Conservation (phyloP, 1,284 basidiomycete species). For the Ceratobasidium sp. region DNA sequence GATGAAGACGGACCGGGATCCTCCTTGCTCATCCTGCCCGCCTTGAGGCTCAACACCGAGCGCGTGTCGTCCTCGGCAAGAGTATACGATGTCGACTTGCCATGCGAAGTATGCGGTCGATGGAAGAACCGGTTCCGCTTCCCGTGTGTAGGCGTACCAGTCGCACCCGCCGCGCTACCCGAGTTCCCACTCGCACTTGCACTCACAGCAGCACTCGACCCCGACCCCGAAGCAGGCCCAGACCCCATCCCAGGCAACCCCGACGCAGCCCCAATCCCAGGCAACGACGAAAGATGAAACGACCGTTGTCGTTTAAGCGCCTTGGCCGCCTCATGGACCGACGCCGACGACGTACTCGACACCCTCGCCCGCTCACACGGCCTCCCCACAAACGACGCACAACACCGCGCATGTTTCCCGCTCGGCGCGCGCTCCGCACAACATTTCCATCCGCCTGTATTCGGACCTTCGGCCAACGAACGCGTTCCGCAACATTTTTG, state of each 20-base stretch:
- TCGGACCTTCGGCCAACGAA: constrained; percentile 6
- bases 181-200: not conserved
- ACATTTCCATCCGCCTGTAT: constrained; percentile 25
- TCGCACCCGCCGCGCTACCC: constrained; percentile 1
- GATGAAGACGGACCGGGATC: constrained; percentile 34
- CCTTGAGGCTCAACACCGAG: constrained; percentile 15
- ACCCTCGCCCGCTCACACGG: constrained; percentile 36
- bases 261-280: constrained; percentile 14
- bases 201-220: not conserved
- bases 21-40: constrained; percentile 8
- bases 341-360: constrained; percentile 39
- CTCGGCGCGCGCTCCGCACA: constrained; percentile 31
- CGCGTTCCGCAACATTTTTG: constrained; percentile 31
- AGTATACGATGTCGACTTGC: constrained; percentile 13
- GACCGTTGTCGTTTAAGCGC: constrained; percentile 34
- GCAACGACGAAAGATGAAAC: constrained; percentile 18
- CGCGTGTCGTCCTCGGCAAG: constrained; percentile 29
- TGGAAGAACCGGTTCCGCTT: constrained; percentile 25
- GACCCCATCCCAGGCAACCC: no score
- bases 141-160: not conserved
- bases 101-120: constrained; percentile 41
- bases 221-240: not conserved
- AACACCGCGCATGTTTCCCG: constrained; percentile 31
- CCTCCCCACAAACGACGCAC: constrained; percentile 28
- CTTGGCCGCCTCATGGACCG: constrained; percentile 25